Conservation (phyloP, 164 flowering plant species). For the Warburgia ugandensis region DNA sequence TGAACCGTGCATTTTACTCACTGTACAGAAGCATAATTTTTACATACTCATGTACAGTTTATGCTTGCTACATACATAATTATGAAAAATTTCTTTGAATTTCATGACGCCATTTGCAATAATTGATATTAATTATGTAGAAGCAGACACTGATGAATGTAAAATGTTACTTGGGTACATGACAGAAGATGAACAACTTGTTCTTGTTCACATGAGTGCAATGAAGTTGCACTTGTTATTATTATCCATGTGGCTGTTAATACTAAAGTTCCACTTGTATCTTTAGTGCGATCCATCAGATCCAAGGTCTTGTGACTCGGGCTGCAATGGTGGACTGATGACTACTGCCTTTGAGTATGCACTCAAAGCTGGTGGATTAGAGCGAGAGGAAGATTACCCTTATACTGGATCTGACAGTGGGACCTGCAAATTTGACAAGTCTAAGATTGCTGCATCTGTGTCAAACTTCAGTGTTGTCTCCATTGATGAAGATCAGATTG, state of each 20-base stretch:
- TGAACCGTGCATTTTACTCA: no score
- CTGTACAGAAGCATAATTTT: no score
- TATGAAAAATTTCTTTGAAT: no score
- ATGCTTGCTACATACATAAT: no score
- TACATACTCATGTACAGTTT: no score
- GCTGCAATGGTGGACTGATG: conserved; percentile 96
- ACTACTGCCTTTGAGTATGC: conserved; percentile 87
- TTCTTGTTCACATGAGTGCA: background rate
- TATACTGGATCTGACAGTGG: conserved; percentile 72
- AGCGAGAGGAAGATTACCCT: conserved; percentile 80
- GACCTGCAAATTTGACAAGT: conserved; percentile 74
- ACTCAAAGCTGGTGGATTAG: conserved; percentile 82
- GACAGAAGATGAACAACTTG: no score
- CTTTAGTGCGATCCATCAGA: conserved; percentile 84
- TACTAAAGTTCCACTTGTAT: background rate
- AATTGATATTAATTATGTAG: no score
- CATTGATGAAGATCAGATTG: conserved; percentile 86
- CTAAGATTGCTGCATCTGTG: conserved; percentile 67
- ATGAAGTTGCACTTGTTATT: background rate
- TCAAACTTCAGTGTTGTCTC: conserved; percentile 90
- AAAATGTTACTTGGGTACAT: no score
- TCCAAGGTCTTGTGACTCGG: conserved; percentile 67
- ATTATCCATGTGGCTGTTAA: background rate
- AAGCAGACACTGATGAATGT: no score
- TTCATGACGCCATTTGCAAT: no score